phyloP scores from a whole-genome alignment of 2,329 filamentous ascomycete genomes.

The Cladosporium sp. region DNA sequence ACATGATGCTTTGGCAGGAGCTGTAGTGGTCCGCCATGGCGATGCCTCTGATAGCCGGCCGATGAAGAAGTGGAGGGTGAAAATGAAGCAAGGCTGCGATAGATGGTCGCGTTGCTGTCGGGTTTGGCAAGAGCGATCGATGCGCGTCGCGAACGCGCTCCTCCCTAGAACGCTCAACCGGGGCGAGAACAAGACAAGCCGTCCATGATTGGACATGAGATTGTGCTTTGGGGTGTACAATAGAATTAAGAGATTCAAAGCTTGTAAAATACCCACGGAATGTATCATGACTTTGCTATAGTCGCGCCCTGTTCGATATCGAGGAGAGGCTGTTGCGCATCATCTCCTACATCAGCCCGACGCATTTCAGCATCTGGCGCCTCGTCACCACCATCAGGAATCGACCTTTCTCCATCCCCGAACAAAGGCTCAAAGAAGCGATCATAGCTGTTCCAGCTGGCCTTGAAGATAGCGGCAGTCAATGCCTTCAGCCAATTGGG shows the following conservation, averaged over 20 bases:
- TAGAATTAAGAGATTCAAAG: background rate
- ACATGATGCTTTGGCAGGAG: constrained; percentile 13
- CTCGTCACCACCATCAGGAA: constrained; percentile 25
- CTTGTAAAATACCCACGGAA: background rate
- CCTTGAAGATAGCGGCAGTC: constrained; percentile 48
- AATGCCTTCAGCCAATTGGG: constrained; percentile 60
- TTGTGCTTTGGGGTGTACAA: too few relatives aligned
- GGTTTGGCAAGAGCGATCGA: constrained; percentile 3
- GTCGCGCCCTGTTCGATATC: background rate
- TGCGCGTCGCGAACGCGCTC: background rate
- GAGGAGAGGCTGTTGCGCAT: background rate
- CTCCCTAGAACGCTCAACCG: background rate
- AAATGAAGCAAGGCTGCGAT: background rate
- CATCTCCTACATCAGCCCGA: background rate
- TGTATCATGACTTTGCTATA: constrained; percentile 6
- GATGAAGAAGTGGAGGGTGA: constrained; percentile 2
- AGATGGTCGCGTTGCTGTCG: background rate
- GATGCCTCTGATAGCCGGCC: background rate
- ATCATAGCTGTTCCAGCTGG: constrained; percentile 63
- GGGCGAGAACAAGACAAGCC: too few relatives aligned
- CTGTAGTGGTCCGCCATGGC: constrained; percentile 15
- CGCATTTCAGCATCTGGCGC: background rate
- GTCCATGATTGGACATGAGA: too few relatives aligned
- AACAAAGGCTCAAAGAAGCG: constrained; percentile 58
- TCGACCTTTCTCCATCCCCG: constrained; percentile 76